Evolutionary conservation across 2,329 filamentous ascomycete species (phyloP), one percentile per base, ranked within the genome.

Genomic region (Aspergillus sojae): DNA sequence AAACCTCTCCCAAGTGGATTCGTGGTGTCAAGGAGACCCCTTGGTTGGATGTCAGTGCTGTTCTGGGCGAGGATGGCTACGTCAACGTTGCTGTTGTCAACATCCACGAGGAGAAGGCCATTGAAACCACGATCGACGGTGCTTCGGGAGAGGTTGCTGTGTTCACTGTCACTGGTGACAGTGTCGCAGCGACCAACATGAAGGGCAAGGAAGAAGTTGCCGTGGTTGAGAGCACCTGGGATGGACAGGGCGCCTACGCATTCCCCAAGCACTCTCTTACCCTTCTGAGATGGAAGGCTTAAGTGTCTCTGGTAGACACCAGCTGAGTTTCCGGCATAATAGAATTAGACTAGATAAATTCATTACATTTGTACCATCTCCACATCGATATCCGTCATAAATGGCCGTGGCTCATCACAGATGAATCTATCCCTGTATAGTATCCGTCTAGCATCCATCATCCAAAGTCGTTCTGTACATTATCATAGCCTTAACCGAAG

Each of bases 61-160:
- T 74, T 1, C 62, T 79, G 12, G 74, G 75, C 23, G 84, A 86
- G 7, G 83, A 86, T 62, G 90, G 90, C 0, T 84, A 81, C 58
- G 81, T 90, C 1, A 90, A 83, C 66, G 69, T 94, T 66, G 90
- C 86, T 3, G 91, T 94, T 1, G 90, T 93, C 19, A 95, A 95
- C 74, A 84, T 92, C 34, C 82, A 84, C 64, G 87, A 90, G 65
- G 82, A 83, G 10, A 81, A 84, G 65, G 85, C 83, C 61, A 88
- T 89, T 60, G 82, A 85, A 65, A 86, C 86, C 0, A 80, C 85
- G 50, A 68, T 93, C n/a, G 81, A 84, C 46, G 90, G 90, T 0
- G 74, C 87, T 0, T 70, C 70, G 0, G 79, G 77, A 1, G 77
- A 83, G 1, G 85, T 91, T 0, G 71, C 85, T 32, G 87, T 91